Conservation (phyloP, 1,284 basidiomycete species). For the Phlebopus sp. region DNA sequence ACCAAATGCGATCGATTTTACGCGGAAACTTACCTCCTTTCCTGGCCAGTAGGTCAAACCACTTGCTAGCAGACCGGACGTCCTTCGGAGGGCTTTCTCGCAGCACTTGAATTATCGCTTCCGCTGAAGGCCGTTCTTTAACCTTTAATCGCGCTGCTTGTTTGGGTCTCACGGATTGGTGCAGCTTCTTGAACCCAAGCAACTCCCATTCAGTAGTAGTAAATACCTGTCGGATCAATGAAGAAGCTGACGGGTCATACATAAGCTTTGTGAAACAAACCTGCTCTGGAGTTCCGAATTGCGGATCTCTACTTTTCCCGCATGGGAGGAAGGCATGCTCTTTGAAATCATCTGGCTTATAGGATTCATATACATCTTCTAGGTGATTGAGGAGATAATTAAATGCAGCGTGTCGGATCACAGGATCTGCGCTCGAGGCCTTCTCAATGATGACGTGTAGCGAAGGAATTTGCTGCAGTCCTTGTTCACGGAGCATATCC, state of each 20-base stretch:
- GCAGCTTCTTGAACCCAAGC: constrained; percentile 23
- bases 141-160: constrained; percentile 15
- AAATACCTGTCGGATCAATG: constrained; percentile 18
- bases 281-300: constrained; percentile 10
- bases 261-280: not conserved
- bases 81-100: constrained; percentile 1
- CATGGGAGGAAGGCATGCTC: constrained; percentile 22
- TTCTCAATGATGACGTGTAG: constrained; percentile 17
- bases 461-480: constrained; percentile 15
- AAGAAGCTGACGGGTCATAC: not conserved
- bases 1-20: not conserved
- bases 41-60: constrained; percentile 18
- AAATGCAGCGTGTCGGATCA: constrained; percentile 12
- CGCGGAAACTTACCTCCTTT: constrained; percentile 18
- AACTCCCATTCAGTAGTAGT: constrained; percentile 16
- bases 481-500: constrained; percentile 11
- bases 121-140: constrained; percentile 16
- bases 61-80: constrained; percentile 4
- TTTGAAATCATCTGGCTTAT: constrained; percentile 16
- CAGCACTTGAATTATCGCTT: constrained; percentile 15
- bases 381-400: constrained; percentile 20
- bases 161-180: not conserved
- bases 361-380: constrained; percentile 13
- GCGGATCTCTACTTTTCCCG: not conserved
- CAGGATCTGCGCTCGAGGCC: constrained; percentile 11